phyloP scores from a whole-genome alignment of 495 filamentous ascomycete species.

The Aspergillus panamensis region DNA sequence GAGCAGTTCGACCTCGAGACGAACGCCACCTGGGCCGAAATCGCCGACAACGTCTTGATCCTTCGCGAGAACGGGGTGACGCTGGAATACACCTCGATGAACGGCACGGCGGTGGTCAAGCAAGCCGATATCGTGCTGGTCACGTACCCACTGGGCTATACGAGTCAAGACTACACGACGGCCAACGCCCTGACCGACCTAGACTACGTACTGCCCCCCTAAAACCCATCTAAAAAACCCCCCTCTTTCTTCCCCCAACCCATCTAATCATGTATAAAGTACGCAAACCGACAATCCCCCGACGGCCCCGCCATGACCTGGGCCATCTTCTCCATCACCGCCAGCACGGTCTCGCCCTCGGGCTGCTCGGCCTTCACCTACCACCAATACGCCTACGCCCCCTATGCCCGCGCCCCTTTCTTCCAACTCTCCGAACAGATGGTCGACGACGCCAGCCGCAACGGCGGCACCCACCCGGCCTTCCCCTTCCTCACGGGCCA shows the following conservation, averaged over 20 bases:
- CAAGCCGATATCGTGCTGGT: conserved; percentile 62
- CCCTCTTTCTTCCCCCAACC: not conserved
- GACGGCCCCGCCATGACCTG: conserved; percentile 67
- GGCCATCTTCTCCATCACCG: conserved; percentile 60
- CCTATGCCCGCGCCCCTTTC: conserved; percentile 49
- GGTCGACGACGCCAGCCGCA: conserved; percentile 57
- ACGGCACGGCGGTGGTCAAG: conserved; percentile 58
- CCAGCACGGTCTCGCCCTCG: conserved; percentile 54
- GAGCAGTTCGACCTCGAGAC: conserved; percentile 50
- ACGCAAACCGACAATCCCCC: conserved; percentile 59
- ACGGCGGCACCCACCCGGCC: conserved; percentile 65
- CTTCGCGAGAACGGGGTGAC: conserved; percentile 59
- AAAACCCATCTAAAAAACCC: too few relatives aligned
- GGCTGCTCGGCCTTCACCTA: conserved; percentile 65
- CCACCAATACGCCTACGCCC: conserved; percentile 56
- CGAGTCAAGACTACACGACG: conserved; percentile 47
- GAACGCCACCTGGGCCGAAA: conserved; percentile 51
- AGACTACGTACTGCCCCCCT: conserved; percentile 45
- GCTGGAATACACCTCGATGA: conserved; percentile 67
- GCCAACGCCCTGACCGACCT: conserved; percentile 52
- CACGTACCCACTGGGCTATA: conserved; percentile 56
- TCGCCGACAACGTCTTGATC: conserved; percentile 52
- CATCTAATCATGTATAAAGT: conserved; percentile 31
- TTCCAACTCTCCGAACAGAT: conserved; percentile 66
- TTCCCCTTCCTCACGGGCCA: conserved; percentile 67